These are phyloP conservation scores for Collariella sp. DNA, from an alignment of 495 filamentous ascomycete genomes.

Conservation along the genomic window DNA sequence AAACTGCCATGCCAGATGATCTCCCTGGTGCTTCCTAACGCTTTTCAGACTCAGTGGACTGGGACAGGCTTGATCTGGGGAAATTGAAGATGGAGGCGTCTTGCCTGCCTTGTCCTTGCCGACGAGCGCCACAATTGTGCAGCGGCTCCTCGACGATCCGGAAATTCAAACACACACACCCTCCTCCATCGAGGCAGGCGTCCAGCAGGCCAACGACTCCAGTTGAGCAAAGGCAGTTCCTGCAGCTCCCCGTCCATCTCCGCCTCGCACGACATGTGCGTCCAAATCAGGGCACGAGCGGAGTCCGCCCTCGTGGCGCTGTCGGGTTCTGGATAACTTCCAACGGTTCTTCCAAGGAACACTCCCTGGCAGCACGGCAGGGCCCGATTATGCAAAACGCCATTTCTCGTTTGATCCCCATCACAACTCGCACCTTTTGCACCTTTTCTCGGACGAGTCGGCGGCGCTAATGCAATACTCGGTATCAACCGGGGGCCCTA, in stretches of 20 bases:
- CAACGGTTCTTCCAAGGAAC: too few species aligned
- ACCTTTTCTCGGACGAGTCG: too few species aligned
- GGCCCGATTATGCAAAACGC: too few species aligned
- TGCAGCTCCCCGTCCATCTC: not conserved
- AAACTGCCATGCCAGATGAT: not conserved
- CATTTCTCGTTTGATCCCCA: too few species aligned
- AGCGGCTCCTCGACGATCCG: not conserved
- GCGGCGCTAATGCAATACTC: too few species aligned
- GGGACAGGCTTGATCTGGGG: slow-evolving; percentile 6
- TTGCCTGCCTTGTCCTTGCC: not conserved
- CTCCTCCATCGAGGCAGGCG: not conserved
- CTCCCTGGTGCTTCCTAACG: not conserved
- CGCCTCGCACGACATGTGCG: not conserved
- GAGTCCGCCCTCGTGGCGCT: too few species aligned
- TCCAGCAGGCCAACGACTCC: not conserved
- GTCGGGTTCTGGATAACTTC: too few species aligned
- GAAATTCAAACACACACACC: not conserved
- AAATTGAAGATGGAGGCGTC: slow-evolving; percentile 7
- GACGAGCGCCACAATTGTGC: not conserved
- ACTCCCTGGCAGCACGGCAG: too few species aligned
- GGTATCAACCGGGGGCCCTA: too few species aligned
- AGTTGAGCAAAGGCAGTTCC: not conserved
- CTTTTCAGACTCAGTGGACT: not conserved
- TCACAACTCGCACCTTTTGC: too few species aligned
- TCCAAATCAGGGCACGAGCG: not conserved